Percentiles rank a stretch among this genome's conserved stretches.
Evolutionary conservation across 2,329 filamentous ascomycete species (phyloP).

Genomic region (Aureobasidium sp.): DNA sequence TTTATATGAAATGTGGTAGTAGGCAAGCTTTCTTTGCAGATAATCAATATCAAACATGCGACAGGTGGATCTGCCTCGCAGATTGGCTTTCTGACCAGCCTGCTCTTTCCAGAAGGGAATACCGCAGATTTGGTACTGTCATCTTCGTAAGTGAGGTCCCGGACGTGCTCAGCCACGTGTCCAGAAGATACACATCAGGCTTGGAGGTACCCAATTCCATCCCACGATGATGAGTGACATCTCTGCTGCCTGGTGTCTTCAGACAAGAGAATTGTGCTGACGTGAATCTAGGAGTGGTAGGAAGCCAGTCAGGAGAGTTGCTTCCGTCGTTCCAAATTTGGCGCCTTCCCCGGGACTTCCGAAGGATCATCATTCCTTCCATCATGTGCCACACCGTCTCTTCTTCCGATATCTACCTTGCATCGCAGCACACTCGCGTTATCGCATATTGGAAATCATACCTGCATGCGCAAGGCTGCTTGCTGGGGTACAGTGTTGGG

Average conservation of each 20-base stretch:
- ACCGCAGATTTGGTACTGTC: background rate
- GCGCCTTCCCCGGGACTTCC: background rate
- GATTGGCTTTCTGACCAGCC: background rate
- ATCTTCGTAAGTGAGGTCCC: background rate
- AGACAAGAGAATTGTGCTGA: background rate
- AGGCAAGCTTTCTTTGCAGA: background rate
- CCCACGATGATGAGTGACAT: background rate
- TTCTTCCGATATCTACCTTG: slow-evolving; percentile 1
- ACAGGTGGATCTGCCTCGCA: background rate
- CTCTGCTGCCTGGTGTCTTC: background rate
- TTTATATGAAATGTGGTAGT: background rate
- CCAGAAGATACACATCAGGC: background rate
- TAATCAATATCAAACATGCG: background rate
- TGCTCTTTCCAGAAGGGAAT: background rate
- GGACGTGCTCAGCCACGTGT: background rate
- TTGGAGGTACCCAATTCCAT: background rate
- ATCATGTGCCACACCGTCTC: background rate
- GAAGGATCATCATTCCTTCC: background rate
- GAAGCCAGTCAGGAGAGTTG: background rate
- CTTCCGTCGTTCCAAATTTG: background rate
- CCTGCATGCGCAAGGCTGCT: background rate
- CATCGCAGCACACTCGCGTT: background rate
- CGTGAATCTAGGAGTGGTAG: background rate
- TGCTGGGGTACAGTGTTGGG: background rate
- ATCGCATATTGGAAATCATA: background rate